Conservation (phyloP, 345 rosid genomes). For the Arabis hirsuta region DNA sequence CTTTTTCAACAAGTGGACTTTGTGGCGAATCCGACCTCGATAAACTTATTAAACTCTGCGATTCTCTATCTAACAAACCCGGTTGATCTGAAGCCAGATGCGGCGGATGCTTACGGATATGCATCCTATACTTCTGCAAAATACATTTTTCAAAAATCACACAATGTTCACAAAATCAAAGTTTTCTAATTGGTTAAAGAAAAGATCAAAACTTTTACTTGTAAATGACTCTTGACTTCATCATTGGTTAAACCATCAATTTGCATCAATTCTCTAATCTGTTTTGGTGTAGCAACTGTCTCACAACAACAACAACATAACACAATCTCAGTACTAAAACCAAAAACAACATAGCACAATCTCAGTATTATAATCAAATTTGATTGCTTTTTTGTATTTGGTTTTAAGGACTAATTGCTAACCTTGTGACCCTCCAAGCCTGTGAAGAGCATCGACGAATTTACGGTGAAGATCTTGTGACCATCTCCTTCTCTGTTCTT, state of each 20-base stretch:
- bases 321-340: slow-evolving; percentile 33
- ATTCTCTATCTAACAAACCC: slow-evolving; percentile 37
- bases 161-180: slow-evolving; percentile 4
- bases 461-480: slow-evolving; percentile 77
- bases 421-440: slow-evolving; percentile 80
- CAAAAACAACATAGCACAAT: not conserved
- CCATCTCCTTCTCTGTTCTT: slow-evolving; percentile 84
- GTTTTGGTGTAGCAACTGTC: slow-evolving; percentile 84
- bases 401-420: slow-evolving; percentile 32
- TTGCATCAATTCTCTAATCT: slow-evolving; percentile 74
- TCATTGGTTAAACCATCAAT: slow-evolving; percentile 90
- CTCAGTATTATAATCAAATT: too few species aligned
- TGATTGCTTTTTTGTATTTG: not conserved
- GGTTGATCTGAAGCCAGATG: slow-evolving; percentile 47
- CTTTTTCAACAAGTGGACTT: slow-evolving; percentile 56
- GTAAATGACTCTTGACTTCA: slow-evolving; percentile 93
- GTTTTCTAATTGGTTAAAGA: not conserved
- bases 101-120: slow-evolving; percentile 57
- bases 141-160: not conserved
- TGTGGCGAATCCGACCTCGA: slow-evolving; percentile 65
- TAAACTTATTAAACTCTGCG: slow-evolving; percentile 48
- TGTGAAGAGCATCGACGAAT: slow-evolving; percentile 70
- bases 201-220: slow-evolving; percentile 49
- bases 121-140: slow-evolving; percentile 82
- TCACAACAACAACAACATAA: slow-evolving; percentile 28